Evolutionary conservation across 805 yeast genomes (phyloP), one percentile per base, ranked within the genome.

Genomic region (Yamadazyma philogaea): DNA sequence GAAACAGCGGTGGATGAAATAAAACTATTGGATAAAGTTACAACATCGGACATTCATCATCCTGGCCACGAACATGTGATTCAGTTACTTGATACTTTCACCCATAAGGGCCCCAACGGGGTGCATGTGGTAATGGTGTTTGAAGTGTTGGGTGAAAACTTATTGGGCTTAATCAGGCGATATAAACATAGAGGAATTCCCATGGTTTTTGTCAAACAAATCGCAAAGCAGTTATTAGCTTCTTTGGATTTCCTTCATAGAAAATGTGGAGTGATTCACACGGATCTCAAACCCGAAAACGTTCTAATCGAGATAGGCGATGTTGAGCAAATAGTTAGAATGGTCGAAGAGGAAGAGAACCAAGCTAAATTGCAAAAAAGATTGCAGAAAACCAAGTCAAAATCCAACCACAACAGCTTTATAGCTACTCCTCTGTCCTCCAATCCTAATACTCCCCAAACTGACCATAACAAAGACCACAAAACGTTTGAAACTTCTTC

Each of bases 1-100:
- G 96, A 87, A 56, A 90, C 98, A 1, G 98, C 99, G 0, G 66
- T 85, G 11, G 99, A 93, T 63, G 99, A 93, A 60, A 87, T 91
- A 48, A 82, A 87, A 57, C 65, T 93, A 34, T 71, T 93, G 42
- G 77, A 82, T 47, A 79, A 78, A 49, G 80, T 82, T 30, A 74
- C 79, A 17, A 81, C 81, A 8, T 72, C 80, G 3, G 84, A 79
- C 59, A 68, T 76, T 1, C 72, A 70, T 31, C 95, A 87, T 55
- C 85, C 86, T 5, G 96, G 97, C 2, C 87, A 87, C 51, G 76
- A 76, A 30, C 87, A 85, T 61, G 84, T 91, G 18, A 85, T 93
- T 36, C 82, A 81, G 40, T 68, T 93, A 31, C 64, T 88, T 44
- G 98, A 93, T 62, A 79, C 85, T 45, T 93, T 93, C 60, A 78